phyloP scores from a whole-genome alignment of 2,329 filamentous ascomycete species.

The Colletotrichum camelliae region DNA sequence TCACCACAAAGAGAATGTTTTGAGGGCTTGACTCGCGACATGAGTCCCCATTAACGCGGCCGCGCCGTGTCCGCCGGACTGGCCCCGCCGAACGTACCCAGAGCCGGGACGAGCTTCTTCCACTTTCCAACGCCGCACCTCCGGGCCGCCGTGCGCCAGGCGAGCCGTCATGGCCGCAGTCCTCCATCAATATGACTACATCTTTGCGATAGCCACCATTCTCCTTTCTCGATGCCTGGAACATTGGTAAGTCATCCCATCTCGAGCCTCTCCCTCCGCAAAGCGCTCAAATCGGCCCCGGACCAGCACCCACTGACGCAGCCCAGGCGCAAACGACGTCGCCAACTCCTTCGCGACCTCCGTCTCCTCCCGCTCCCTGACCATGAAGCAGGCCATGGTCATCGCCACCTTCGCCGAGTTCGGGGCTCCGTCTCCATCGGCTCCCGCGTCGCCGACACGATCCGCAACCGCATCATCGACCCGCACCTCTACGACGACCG shows the following conservation, averaged over 20 bases:
- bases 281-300: constrained; percentile 26
- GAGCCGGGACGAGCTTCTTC: neutral
- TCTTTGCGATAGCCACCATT: constrained; percentile 70
- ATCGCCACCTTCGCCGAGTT: constrained; percentile 50
- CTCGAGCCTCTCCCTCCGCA: constrained; percentile 64
- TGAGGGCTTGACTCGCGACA: neutral
- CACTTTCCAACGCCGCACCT: neutral
- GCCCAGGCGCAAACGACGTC: constrained; percentile 53
- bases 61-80: neutral
- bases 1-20: neutral
- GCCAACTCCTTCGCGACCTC: constrained; percentile 54
- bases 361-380: constrained; percentile 50
- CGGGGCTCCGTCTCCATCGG: constrained; percentile 45
- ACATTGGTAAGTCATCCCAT: constrained; percentile 72
- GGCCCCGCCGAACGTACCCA: neutral
- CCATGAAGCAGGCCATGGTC: constrained; percentile 51
- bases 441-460: constrained; percentile 45
- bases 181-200: constrained; percentile 63
- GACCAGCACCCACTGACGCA: neutral
- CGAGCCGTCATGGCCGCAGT: constrained; percentile 31
- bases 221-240: constrained; percentile 70
- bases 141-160: neutral
- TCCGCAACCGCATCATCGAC: constrained; percentile 51
- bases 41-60: neutral
- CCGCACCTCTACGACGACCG: constrained; percentile 46